Evolutionary conservation across 805 yeast species (phyloP).

Genomic region (Pichia sporocuriosa): DNA sequence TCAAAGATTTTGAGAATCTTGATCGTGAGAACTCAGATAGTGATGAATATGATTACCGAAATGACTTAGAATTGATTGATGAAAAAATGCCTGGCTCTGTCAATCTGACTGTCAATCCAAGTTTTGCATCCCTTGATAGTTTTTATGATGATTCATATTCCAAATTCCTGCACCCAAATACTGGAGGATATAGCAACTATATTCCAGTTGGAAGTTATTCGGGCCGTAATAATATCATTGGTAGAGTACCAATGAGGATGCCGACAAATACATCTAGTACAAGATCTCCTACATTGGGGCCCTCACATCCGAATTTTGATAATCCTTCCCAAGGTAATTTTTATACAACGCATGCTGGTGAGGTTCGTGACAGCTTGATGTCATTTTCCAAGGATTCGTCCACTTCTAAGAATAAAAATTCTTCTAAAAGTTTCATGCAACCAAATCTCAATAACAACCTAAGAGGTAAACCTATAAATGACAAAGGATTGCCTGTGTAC

Average conservation of each 20-base stretch:
- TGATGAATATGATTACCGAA: conserved; percentile 18
- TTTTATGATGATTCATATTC: conserved; percentile 35
- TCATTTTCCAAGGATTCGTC: not conserved
- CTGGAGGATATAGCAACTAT: not conserved
- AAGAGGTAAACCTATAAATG: conserved; percentile 4
- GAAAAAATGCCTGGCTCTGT: conserved; percentile 5
- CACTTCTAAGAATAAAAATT: conserved; percentile 2
- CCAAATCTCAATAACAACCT: not conserved
- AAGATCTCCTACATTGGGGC: conserved; percentile 1
- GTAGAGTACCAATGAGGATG: not conserved
- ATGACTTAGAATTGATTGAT: conserved; percentile 15
- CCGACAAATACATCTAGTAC: not conserved
- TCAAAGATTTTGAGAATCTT: too few species aligned
- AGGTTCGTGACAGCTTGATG: not conserved
- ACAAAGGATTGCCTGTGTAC: not conserved
- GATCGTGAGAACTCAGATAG: too few species aligned
- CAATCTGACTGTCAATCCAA: conserved; percentile 41
- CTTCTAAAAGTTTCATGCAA: not conserved
- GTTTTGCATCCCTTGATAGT: conserved; percentile 74
- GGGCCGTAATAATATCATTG: not conserved
- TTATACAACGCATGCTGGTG: not conserved
- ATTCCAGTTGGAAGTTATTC: conserved; percentile 3
- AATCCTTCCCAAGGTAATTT: not conserved
- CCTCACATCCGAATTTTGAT: not conserved
- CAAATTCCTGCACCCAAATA: conserved; percentile 8